phyloP scores from a whole-genome alignment of 1,284 basidiomycete species.

The Cutaneotrichosporon dermatis region DNA sequence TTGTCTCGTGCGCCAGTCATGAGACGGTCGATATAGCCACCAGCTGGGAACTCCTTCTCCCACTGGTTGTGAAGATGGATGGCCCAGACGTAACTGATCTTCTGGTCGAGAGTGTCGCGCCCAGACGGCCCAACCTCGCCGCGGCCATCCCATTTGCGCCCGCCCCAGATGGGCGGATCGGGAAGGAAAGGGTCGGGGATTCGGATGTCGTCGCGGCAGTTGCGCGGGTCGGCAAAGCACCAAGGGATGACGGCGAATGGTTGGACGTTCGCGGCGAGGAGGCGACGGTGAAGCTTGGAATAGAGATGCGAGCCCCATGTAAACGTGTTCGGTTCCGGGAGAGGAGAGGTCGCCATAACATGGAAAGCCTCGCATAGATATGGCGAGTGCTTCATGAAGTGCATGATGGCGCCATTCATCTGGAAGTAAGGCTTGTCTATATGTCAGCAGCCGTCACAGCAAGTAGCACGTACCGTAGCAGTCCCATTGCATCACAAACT shows the following conservation, averaged over 20 bases:
- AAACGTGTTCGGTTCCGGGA: slow-evolving; percentile 71
- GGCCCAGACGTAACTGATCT: slow-evolving; percentile 68
- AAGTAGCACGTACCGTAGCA: slow-evolving; percentile 67
- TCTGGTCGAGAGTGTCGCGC: slow-evolving; percentile 55
- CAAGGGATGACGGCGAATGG: slow-evolving; percentile 88
- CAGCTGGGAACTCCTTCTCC: slow-evolving; percentile 70
- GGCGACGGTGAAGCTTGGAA: slow-evolving; percentile 75
- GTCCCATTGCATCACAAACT: slow-evolving; percentile 95
- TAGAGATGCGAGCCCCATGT: slow-evolving; percentile 91
- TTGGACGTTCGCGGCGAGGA: slow-evolving; percentile 64
- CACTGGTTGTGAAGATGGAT: slow-evolving; percentile 92
- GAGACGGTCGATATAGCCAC: slow-evolving; percentile 75
- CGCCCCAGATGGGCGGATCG: slow-evolving; percentile 59
- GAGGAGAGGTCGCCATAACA: slow-evolving; percentile 68
- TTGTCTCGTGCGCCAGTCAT: slow-evolving; percentile 58
- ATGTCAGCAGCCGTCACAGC: background rate
- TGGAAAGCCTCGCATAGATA: slow-evolving; percentile 94
- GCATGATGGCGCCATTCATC: slow-evolving; percentile 89
- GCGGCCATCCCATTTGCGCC: slow-evolving; percentile 60
- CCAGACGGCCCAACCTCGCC: slow-evolving; percentile 51
- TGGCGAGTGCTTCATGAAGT: slow-evolving; percentile 77
- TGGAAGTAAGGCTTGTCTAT: slow-evolving; percentile 78
- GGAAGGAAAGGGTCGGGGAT: slow-evolving; percentile 79
- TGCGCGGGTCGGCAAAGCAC: slow-evolving; percentile 84
- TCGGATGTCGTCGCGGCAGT: slow-evolving; percentile 82